Evolutionary conservation across 441 rosid genomes (phyloP).

Genomic region (Viola pubescens): DNA sequence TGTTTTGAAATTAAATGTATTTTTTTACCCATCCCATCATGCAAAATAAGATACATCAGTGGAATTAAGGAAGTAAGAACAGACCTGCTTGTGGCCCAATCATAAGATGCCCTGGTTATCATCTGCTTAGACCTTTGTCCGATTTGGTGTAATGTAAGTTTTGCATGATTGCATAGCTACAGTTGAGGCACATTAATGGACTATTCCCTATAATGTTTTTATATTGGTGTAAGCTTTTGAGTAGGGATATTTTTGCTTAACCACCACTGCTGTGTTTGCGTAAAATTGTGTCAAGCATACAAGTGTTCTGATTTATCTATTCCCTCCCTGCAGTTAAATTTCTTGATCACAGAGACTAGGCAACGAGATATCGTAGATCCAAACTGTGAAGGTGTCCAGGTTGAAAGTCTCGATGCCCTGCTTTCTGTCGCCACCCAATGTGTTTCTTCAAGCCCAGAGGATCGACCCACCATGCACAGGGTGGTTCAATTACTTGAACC

Average conservation of each 20-base stretch:
- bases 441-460: constrained; percentile 71
- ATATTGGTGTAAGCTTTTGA: background rate
- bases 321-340: constrained; percentile 61
- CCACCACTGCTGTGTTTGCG: no score
- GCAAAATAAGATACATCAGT: no score
- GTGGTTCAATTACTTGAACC: constrained; percentile 89
- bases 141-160: no score
- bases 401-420: constrained; percentile 75
- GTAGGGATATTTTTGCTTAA: background rate
- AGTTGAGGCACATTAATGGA: no score
- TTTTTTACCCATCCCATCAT: no score
- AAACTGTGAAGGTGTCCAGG: constrained; percentile 79
- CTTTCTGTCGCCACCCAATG: constrained; percentile 88
- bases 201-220: no score
- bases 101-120: no score
- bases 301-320: constrained; percentile 9
- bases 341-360: constrained; percentile 53
- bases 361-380: constrained; percentile 66
- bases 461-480: constrained; percentile 95
- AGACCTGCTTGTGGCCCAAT: no score
- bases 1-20: background rate
- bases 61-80: no score
- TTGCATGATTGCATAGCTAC: no score
- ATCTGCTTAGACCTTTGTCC: no score
- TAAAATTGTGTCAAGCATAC: background rate